Conservation (phyloP, 2,329 filamentous ascomycete species). For the Teratosphaeria zuluensis region DNA sequence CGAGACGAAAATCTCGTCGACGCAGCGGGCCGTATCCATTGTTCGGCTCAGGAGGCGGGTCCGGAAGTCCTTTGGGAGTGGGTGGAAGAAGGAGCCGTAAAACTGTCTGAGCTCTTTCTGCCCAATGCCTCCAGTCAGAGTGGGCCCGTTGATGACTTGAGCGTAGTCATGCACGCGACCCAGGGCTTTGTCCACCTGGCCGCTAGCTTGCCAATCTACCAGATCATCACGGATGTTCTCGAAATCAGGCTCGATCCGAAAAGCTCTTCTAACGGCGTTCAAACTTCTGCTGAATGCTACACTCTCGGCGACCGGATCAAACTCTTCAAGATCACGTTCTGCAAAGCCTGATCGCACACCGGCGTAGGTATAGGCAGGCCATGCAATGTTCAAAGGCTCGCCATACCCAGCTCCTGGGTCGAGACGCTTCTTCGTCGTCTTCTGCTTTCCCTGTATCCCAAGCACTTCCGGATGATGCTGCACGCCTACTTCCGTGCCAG, state of each 20-base stretch:
- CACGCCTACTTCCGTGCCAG: conserved; percentile 41
- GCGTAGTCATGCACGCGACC: conserved; percentile 29
- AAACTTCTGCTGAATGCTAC: conserved; percentile 61
- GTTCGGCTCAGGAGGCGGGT: conserved; percentile 50
- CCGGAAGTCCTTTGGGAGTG: conserved; percentile 39
- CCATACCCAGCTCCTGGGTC: conserved; percentile 43
- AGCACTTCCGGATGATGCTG: conserved; percentile 40
- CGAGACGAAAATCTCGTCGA: conserved; percentile 49
- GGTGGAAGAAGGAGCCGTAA: conserved; percentile 49
- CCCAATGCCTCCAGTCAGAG: conserved; percentile 38
- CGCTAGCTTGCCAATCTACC: conserved; percentile 13
- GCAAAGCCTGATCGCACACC: conserved; percentile 56
- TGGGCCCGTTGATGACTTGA: conserved; percentile 35
- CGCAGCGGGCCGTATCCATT: conserved; percentile 48
- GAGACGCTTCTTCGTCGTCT: conserved; percentile 39
- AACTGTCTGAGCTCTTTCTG: conserved; percentile 38
- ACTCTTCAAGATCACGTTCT: conserved; percentile 59
- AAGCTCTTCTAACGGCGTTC: conserved; percentile 49
- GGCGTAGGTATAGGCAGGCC: conserved; percentile 45
- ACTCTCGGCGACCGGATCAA: conserved; percentile 52
- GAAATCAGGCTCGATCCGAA: conserved; percentile 40
- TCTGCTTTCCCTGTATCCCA: conserved; percentile 44
- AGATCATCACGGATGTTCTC: conserved; percentile 35
- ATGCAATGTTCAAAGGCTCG: conserved; percentile 34
- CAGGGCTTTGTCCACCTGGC: conserved; percentile 29